Percentiles rank a stretch among this genome's conserved stretches.
Evolutionary conservation across 306 rosid genomes (phyloP).

Genomic region (Cucumis melo): DNA sequence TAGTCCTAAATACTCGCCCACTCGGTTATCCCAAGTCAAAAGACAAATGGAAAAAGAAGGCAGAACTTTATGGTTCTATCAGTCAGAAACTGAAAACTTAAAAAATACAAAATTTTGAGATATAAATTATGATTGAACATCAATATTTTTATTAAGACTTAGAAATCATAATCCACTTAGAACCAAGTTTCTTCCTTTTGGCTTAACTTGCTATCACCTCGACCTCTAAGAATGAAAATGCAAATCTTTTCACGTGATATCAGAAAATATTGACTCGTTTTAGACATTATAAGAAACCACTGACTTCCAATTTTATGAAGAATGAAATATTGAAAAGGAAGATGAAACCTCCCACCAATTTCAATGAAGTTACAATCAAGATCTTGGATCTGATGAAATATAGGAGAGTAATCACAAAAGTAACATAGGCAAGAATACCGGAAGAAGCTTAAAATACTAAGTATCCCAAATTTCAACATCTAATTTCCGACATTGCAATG

Average conservation of each 20-base stretch:
- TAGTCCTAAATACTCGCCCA: conserved; percentile 6
- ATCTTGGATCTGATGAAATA: neutral
- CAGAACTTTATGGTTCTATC: neutral
- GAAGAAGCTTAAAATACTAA: neutral
- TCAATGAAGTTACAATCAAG: neutral
- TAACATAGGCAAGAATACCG: neutral
- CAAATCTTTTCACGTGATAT: neutral
- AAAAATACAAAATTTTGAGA: neutral
- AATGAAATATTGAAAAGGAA: neutral
- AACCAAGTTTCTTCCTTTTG: neutral
- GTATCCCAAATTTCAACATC: conserved; percentile 1
- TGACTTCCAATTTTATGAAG: neutral
- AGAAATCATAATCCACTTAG: neutral
- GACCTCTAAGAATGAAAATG: neutral
- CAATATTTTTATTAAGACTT: neutral
- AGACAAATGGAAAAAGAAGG: conserved; percentile 2
- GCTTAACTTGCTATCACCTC: neutral
- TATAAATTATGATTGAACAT: neutral
- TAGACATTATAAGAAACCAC: neutral
- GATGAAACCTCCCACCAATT: neutral
- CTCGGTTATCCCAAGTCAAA: conserved; percentile 3
- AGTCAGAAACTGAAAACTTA: neutral
- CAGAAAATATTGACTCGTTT: neutral
- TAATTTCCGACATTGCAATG: neutral
- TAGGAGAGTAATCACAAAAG: neutral